A percentile compares a stretch with the other conserved stretches of the same genome.
Conservation (phyloP, 352 stramenopile genomes). For the Pythium vanterpoolii region DNA sequence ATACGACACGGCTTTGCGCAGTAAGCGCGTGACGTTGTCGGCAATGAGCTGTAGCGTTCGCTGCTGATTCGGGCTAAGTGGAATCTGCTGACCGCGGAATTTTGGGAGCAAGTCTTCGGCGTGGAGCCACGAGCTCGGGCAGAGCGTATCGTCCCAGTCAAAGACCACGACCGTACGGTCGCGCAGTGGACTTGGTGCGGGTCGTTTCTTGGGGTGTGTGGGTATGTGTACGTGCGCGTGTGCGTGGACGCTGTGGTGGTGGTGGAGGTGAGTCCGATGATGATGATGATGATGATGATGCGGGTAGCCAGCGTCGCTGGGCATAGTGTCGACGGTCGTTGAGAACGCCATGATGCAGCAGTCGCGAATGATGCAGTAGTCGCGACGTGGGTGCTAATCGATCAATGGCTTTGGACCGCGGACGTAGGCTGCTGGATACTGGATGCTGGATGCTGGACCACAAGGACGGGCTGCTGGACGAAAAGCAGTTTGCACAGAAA, state of each 20-base stretch:
- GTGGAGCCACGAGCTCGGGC: slow-evolving; percentile 81
- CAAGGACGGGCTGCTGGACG: slow-evolving; percentile 6
- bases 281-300: slow-evolving; percentile 14
- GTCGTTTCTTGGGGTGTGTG: slow-evolving; percentile 21
- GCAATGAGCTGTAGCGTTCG: slow-evolving; percentile 56
- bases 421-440: not conserved
- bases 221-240: slow-evolving; percentile 13
- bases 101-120: slow-evolving; percentile 76
- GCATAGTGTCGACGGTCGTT: slow-evolving; percentile 26
- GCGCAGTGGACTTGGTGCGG: slow-evolving; percentile 31
- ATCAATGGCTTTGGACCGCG: slow-evolving; percentile 7
- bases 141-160: slow-evolving; percentile 89
- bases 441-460: not conserved
- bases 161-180: slow-evolving; percentile 85
- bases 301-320: slow-evolving; percentile 8
- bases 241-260: slow-evolving; percentile 13
- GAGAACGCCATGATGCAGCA: slow-evolving; percentile 27
- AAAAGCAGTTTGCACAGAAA: not conserved
- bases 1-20: slow-evolving; percentile 73
- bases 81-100: slow-evolving; percentile 71
- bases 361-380: too few relatives aligned
- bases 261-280: slow-evolving; percentile 4
- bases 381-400: not conserved
- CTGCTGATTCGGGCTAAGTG: slow-evolving; percentile 49
- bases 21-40: slow-evolving; percentile 55